Conservation (phyloP, 768 basidiomycete genomes). For the Neoboletus subvelutipes region DNA sequence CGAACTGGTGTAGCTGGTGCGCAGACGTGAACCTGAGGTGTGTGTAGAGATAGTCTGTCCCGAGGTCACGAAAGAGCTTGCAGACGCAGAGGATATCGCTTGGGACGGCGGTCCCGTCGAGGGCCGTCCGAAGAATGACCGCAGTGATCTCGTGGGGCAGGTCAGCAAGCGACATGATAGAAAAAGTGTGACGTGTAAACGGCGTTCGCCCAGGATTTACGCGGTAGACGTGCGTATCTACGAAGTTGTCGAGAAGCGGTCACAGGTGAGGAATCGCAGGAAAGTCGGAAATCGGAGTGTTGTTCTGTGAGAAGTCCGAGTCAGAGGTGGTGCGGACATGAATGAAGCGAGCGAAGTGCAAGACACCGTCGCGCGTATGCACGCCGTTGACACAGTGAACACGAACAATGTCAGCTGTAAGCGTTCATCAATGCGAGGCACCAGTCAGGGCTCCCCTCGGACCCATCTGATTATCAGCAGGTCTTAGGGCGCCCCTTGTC, state of each 20-base stretch:
- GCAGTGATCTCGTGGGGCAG: slow-evolving; percentile 26
- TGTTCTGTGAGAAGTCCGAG: not conserved
- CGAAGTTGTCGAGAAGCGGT: too few relatives aligned
- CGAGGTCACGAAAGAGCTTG: slow-evolving; percentile 21
- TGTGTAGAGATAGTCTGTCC: slow-evolving; percentile 23
- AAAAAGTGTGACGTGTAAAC: not conserved
- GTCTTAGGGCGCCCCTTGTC: not conserved
- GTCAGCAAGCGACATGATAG: slow-evolving; percentile 12
- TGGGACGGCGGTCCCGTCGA: slow-evolving; percentile 16
- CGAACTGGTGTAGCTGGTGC: slow-evolving; percentile 23
- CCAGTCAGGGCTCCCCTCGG: not conserved
- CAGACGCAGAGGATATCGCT: slow-evolving; percentile 24
- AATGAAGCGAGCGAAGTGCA: too few relatives aligned
- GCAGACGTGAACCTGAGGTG: slow-evolving; percentile 26
- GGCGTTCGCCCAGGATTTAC: not conserved
- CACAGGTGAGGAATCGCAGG: not conserved
- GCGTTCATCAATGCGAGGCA: not conserved
- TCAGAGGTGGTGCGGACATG: not conserved
- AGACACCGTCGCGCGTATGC: too few relatives aligned
- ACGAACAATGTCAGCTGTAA: not conserved
- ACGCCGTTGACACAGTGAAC: not conserved
- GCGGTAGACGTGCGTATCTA: not conserved
- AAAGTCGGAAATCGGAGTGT: slow-evolving; percentile 8
- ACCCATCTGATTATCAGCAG: too few relatives aligned
- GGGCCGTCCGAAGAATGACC: slow-evolving; percentile 15